Conservation (phyloP, 768 basidiomycete genomes). For the Clathrus columnatus region DNA sequence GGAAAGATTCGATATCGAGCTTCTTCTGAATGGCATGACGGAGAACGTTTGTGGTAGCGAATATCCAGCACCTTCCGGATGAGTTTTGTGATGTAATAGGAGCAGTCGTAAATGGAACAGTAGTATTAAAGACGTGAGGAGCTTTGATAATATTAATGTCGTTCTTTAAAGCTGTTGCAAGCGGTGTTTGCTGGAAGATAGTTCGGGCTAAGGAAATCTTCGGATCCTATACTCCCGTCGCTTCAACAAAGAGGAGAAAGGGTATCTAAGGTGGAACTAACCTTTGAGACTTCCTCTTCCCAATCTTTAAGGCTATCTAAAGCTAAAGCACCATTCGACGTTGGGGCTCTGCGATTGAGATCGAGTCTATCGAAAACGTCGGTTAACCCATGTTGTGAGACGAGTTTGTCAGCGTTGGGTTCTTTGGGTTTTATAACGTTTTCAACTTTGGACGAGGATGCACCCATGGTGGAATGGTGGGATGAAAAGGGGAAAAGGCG, state of each 20-base stretch:
- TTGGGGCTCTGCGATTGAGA: conserved; percentile 26
- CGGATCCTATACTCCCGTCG: conserved; percentile 28
- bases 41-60: conserved; percentile 83
- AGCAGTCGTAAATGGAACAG: conserved; percentile 70
- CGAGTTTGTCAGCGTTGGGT: conserved; percentile 16
- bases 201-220: conserved; percentile 70
- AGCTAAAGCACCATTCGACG: conserved; percentile 54
- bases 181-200: conserved; percentile 60
- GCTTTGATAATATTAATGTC: conserved; percentile 37
- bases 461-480: conserved; percentile 25
- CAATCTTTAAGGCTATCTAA: conserved; percentile 52
- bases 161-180: conserved; percentile 44
- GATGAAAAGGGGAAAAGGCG: neutral
- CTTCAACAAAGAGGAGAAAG: neutral
- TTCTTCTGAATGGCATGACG: conserved; percentile 80
- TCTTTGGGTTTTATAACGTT: conserved; percentile 4
- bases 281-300: conserved; percentile 44
- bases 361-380: conserved; percentile 9
- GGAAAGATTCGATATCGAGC: conserved; percentile 79
- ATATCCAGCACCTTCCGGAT: conserved; percentile 92
- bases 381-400: conserved; percentile 14
- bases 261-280: neutral
- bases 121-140: conserved; percentile 74
- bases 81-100: conserved; percentile 83
- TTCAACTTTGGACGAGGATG: conserved; percentile 25